These are phyloP conservation scores for Rosa hybrid DNA, from an alignment of 331 rosid genomes.

Conservation along the genomic window DNA sequence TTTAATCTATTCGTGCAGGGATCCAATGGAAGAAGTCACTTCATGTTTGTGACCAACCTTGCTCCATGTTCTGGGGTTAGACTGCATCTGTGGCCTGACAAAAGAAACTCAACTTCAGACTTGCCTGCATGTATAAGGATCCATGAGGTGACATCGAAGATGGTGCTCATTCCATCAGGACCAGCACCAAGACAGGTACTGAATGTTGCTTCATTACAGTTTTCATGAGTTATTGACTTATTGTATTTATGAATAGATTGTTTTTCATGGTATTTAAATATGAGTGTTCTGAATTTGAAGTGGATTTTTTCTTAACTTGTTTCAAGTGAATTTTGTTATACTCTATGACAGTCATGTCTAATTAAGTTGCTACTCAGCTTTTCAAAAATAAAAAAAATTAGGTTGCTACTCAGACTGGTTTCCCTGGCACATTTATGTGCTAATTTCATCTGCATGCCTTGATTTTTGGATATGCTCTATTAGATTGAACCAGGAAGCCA, in stretches of 20 bases:
- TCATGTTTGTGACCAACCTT: slow-evolving; percentile 90
- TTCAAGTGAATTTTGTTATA: slow-evolving; percentile 14
- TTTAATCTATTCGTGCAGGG: slow-evolving; percentile 60
- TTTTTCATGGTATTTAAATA: slow-evolving; percentile 4
- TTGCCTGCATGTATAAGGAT: slow-evolving; percentile 62
- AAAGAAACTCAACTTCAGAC: slow-evolving; percentile 59
- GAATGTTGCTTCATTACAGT: slow-evolving; percentile 5
- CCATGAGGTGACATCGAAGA: slow-evolving; percentile 87
- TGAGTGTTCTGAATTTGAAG: slow-evolving; percentile 11
- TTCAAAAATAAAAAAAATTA: neutral
- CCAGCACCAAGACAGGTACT: slow-evolving; percentile 95
- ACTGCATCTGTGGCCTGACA: slow-evolving; percentile 95
- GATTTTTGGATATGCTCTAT: slow-evolving; percentile 30
- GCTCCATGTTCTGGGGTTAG: slow-evolving; percentile 97
- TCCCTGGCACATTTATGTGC: slow-evolving; percentile 20
- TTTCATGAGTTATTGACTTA: neutral
- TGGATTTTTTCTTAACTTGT: slow-evolving; percentile 10
- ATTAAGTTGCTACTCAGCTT: slow-evolving; percentile 11
- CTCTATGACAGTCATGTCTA: slow-evolving; percentile 1
- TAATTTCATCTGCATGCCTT: slow-evolving; percentile 26
- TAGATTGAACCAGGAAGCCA: slow-evolving; percentile 99
- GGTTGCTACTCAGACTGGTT: slow-evolving; percentile 9
- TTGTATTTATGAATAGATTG: neutral
- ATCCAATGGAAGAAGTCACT: slow-evolving; percentile 81
- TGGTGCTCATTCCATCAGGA: slow-evolving; percentile 96